Base-by-base conservation (phyloP, 768 basidiomycete species). In the Calocybe gangraenosa region DNA sequence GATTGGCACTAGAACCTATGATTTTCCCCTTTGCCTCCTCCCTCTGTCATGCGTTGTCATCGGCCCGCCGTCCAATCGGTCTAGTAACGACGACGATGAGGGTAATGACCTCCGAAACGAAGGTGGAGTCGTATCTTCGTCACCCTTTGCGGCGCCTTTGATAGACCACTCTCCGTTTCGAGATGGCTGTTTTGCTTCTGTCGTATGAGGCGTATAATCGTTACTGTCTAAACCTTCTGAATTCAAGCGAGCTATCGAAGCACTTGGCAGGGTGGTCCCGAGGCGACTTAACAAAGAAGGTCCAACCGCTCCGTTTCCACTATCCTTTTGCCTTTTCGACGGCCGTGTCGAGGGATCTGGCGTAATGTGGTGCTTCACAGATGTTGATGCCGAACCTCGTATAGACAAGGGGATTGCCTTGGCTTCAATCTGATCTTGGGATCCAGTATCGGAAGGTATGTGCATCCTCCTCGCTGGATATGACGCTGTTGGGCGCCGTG, bases 111-210 rank as follows among this genome's bases (percentile, higher is more conserved):
- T 36, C 9, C 37, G 32, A 2, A 41, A 34, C 22, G 21, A 37
- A 34, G 51, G 42, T 36, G 15, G 41, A 11, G 37, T 38, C 38
- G 45, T 40, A 35, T 35, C 44, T 22, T 37, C 37, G 25, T 39
- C 45, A 22, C 45, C 36, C 35, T 40, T 50, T 14, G 78, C 78
- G 19, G 78, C 78, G 40, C 78, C 78, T 53, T 72, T 77, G 51
- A 80, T 80, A 51, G 73, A 78, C 50, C 62, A 73, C 32, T 74
- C 77, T n/a, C 64, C 66, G 33, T 59, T 56, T 9, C 70, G 68
- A 51, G 54, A 39, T 8, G 34, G 34, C 21, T 28, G 30, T 19
- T 52, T 40, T 35, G 37, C 42, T 18, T 32, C 36, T 13, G 18
- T 23, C 19, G 20, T 38, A 32, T 25, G 42, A 20, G 41, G 32